A percentile compares a stretch with the other conserved stretches of the same genome.
These are phyloP conservation scores for Macadamia tetraphylla DNA, from an alignment of 164 flowering plant genomes.

Conservation along the genomic window DNA sequence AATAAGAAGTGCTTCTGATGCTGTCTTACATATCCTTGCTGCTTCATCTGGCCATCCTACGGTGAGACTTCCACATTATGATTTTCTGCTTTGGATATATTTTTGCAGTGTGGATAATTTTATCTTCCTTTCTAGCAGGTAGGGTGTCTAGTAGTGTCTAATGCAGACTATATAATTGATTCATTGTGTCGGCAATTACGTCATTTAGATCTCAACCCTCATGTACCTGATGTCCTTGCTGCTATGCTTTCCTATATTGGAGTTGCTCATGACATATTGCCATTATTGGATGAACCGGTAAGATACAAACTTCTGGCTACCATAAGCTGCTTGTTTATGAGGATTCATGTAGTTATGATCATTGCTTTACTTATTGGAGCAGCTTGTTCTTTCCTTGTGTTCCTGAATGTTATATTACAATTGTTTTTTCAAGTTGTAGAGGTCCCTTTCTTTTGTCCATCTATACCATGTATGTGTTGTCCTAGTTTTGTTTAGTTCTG, in stretches of 20 bases:
- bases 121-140: constrained; percentile 50
- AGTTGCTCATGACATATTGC: constrained; percentile 73
- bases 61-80: constrained; percentile 37
- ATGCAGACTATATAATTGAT: constrained; percentile 91
- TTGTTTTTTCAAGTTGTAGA: background rate
- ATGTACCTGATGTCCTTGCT: constrained; percentile 79
- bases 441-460: background rate
- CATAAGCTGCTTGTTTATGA: background rate
- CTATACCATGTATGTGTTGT: background rate
- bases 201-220: constrained; percentile 87
- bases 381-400: background rate
- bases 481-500: too few species aligned
- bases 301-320: constrained; percentile 7
- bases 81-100: background rate
- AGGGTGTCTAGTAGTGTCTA: constrained; percentile 68
- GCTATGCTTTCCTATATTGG: constrained; percentile 92
- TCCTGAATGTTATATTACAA: background rate
- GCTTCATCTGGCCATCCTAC: constrained; percentile 57
- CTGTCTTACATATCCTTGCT: constrained; percentile 62
- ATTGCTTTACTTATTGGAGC: background rate
- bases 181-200: constrained; percentile 85
- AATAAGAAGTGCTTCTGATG: constrained; percentile 73
- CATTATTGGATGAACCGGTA: constrained; percentile 96
- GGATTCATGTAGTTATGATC: background rate
- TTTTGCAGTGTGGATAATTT: constrained; percentile 3